These are phyloP conservation scores for Pseudopyricularia javanii DNA, from an alignment of 2,329 filamentous ascomycete genomes.

Conservation along the genomic window DNA sequence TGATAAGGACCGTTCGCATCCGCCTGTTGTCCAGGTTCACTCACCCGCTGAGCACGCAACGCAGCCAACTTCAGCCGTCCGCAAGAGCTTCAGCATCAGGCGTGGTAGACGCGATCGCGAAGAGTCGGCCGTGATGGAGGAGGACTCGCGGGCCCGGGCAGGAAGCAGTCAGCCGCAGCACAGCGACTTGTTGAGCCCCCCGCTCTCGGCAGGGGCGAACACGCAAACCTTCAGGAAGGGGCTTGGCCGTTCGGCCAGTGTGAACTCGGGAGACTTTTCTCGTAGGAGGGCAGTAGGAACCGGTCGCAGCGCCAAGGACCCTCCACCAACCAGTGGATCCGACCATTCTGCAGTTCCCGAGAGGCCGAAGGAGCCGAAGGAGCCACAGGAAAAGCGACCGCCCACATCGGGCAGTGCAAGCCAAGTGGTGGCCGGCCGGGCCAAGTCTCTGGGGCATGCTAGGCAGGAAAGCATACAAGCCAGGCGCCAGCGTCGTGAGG, in stretches of 20 bases:
- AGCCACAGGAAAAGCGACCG: conserved; percentile 33
- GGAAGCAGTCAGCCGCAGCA: conserved; percentile 60
- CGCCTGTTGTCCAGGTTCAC: conserved; percentile 66
- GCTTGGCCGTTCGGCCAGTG: conserved; percentile 77
- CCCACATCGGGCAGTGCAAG: conserved; percentile 17
- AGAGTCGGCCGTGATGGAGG: conserved; percentile 23
- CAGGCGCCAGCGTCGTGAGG: conserved; percentile 53
- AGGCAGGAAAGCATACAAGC: conserved; percentile 87
- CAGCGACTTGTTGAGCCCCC: conserved; percentile 66
- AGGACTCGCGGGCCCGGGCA: conserved; percentile 30
- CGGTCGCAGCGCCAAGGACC: conserved; percentile 42
- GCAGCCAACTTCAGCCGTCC: conserved; percentile 11
- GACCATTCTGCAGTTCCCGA: conserved; percentile 56
- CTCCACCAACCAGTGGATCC: conserved; percentile 65
- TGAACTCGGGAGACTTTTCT: conserved; percentile 76
- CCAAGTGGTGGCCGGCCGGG: conserved; percentile 54
- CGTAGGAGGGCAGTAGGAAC: conserved; percentile 38
- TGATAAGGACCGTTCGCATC: conserved; percentile 50
- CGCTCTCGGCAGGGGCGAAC: conserved; percentile 44
- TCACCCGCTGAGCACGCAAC: conserved; percentile 39
- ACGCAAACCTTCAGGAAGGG: conserved; percentile 51
- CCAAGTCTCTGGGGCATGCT: conserved; percentile 82
- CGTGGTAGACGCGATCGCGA: conserved; percentile 42
- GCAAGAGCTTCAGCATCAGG: conserved; percentile 82
- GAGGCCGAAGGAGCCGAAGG: conserved; percentile 21